These are phyloP conservation scores for Hypoxylon sp. DNA, from an alignment of 2,329 filamentous ascomycete genomes.

Conservation along the genomic window DNA sequence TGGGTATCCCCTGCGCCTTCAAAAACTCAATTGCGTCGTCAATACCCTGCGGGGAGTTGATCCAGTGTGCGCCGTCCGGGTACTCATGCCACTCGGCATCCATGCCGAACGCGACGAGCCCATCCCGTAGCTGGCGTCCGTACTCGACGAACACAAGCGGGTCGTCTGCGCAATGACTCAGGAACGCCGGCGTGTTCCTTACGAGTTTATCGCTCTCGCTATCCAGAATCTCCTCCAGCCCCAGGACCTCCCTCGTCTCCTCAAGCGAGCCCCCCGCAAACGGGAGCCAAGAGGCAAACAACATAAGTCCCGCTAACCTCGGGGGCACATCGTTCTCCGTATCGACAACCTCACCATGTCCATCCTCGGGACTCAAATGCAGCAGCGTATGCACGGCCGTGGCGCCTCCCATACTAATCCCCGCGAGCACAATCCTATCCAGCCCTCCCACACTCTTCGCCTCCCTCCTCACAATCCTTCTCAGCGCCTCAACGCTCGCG, in stretches of 20 bases:
- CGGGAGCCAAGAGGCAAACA: constrained; percentile 43
- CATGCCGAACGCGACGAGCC: constrained; percentile 55
- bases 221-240: constrained; percentile 38
- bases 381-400: constrained; percentile 51
- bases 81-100: constrained; percentile 59
- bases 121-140: constrained; percentile 55
- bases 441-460: constrained; percentile 54
- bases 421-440: constrained; percentile 59
- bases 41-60: constrained; percentile 59
- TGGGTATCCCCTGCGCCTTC: constrained; percentile 41
- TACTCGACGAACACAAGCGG: constrained; percentile 56
- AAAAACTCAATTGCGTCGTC: constrained; percentile 58
- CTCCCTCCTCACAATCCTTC: constrained; percentile 54
- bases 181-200: constrained; percentile 59
- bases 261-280: constrained; percentile 47
- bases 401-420: constrained; percentile 62
- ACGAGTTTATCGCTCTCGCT: constrained; percentile 50
- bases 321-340: constrained; percentile 31
- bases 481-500: constrained; percentile 55
- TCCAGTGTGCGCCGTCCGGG: constrained; percentile 59
- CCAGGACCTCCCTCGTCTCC: constrained; percentile 52
- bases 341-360: constrained; percentile 28
- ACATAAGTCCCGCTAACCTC: constrained; percentile 41
- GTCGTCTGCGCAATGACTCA: constrained; percentile 62
- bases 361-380: constrained; percentile 31